Percentiles rank a stretch among this genome's conserved stretches.
These are phyloP conservation scores for Strobilomyces confusus DNA, from an alignment of 768 basidiomycete species.

Conservation along the genomic window DNA sequence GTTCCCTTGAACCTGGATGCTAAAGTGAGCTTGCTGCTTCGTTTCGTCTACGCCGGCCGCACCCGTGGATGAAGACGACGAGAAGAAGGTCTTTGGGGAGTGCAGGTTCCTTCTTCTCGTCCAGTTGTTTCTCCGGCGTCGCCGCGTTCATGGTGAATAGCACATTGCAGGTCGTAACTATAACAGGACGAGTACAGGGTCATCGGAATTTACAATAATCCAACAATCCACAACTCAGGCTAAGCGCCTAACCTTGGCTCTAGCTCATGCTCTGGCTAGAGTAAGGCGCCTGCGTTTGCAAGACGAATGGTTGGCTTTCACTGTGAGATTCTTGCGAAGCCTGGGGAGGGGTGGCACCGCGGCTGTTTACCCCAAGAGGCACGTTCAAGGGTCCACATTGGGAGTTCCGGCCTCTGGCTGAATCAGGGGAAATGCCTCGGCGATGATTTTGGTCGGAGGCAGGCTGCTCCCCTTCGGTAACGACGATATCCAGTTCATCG, in stretches of 20 bases:
- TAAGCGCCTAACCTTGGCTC: constrained; percentile 19
- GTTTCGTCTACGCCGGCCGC: constrained; percentile 21
- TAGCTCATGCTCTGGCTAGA: constrained; percentile 36
- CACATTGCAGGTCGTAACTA: constrained; percentile 5
- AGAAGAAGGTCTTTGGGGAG: constrained; percentile 47
- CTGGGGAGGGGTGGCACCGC: neutral
- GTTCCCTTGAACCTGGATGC: constrained; percentile 49
- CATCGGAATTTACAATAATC: neutral
- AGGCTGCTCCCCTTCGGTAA: neutral
- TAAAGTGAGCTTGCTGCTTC: constrained; percentile 1
- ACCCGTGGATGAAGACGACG: constrained; percentile 79
- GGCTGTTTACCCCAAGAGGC: neutral
- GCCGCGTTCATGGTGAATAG: constrained; percentile 10
- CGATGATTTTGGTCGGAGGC: neutral
- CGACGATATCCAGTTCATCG: constrained; percentile 9
- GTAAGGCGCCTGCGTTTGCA: constrained; percentile 56
- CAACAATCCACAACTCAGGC: too few relatives aligned
- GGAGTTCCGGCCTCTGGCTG: constrained; percentile 14
- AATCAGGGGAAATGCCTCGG: constrained; percentile 1
- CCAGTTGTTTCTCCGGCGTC: constrained; percentile 5
- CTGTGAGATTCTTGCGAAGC: constrained; percentile 15
- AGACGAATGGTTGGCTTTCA: constrained; percentile 30
- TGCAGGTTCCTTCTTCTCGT: constrained; percentile 2
- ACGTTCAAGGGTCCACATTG: constrained; percentile 23
- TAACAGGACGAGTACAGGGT: constrained; percentile 3